phyloP scores from a whole-genome alignment of 805 yeast species.

The Ogataea methanolica region DNA sequence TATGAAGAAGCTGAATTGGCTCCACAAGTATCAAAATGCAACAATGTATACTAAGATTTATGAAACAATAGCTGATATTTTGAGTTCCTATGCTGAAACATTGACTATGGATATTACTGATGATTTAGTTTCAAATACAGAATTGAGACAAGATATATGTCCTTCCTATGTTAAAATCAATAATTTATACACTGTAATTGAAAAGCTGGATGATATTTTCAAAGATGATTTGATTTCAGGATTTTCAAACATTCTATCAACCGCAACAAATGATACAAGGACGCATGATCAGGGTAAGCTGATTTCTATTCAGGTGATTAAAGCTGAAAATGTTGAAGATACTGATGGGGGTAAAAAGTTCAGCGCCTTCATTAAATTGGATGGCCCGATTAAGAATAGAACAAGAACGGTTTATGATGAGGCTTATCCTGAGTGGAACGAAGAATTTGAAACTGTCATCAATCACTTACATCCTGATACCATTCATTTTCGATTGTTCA shows the following conservation, averaged over 20 bases:
- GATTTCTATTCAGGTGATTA: slow-evolving; percentile 9
- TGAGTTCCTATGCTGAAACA: slow-evolving; percentile 5
- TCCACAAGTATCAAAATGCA: slow-evolving; percentile 8
- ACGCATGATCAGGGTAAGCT: slow-evolving; percentile 5
- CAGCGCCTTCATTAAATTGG: slow-evolving; percentile 12
- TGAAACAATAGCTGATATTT: slow-evolving; percentile 7
- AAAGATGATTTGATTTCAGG: slow-evolving; percentile 13
- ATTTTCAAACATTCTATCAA: slow-evolving; percentile 5
- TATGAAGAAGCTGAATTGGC: slow-evolving; percentile 6
- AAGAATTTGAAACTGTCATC: slow-evolving; percentile 15
- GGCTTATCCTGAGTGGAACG: slow-evolving; percentile 17
- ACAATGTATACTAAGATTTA: slow-evolving; percentile 8
- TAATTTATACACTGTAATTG: slow-evolving; percentile 11
- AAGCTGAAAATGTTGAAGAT: slow-evolving; percentile 16
- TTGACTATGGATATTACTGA: slow-evolving; percentile 10
- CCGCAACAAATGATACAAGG: not conserved
- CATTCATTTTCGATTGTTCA: slow-evolving; percentile 11
- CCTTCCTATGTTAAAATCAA: slow-evolving; percentile 15
- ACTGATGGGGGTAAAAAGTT: slow-evolving; percentile 2
- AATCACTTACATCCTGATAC: slow-evolving; percentile 4
- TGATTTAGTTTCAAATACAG: slow-evolving; percentile 2
- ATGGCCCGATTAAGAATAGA: slow-evolving; percentile 14
- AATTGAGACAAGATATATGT: not conserved
- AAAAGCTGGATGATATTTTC: slow-evolving; percentile 12
- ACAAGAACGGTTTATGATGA: slow-evolving; percentile 12